Percentiles rank a stretch among this genome's conserved stretches.
phyloP scores from a whole-genome alignment of 805 yeast genomes.

The Lipomyces starkeyi region DNA sequence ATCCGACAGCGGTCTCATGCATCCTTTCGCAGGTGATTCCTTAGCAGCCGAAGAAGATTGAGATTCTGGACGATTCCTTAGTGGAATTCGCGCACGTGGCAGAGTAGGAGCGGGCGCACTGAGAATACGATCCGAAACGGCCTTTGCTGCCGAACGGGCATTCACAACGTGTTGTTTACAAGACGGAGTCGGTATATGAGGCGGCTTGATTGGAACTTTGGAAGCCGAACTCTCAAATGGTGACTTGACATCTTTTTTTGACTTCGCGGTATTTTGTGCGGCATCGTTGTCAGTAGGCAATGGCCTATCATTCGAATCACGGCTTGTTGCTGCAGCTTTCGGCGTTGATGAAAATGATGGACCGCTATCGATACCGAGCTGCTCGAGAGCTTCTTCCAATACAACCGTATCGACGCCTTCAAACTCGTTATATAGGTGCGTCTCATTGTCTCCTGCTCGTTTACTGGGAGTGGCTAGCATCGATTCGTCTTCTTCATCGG shows the following conservation, averaged over 20 bases:
- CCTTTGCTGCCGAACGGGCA: neutral
- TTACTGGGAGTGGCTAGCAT: neutral
- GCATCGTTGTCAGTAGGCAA: neutral
- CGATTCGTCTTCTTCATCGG: neutral
- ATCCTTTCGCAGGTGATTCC: neutral
- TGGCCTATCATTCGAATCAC: neutral
- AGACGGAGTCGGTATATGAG: constrained; percentile 9
- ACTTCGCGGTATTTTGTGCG: neutral
- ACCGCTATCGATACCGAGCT: neutral
- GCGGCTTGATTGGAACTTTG: constrained; percentile 15
- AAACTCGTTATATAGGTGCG: neutral
- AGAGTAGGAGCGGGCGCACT: neutral
- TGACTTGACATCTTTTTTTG: neutral
- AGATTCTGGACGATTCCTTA: neutral
- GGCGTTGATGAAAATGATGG: neutral
- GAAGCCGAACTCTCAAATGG: constrained; percentile 1
- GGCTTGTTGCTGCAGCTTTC: neutral
- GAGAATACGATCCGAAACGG: neutral
- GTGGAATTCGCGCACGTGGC: neutral
- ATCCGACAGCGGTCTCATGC: constrained; percentile 17
- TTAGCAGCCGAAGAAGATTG: neutral
- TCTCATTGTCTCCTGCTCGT: neutral
- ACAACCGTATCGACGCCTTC: neutral
- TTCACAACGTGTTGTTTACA: neutral
- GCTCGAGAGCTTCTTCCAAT: constrained; percentile 10